phyloP scores from a whole-genome alignment of 495 filamentous ascomycete species.

The Ramalina peruviana region DNA sequence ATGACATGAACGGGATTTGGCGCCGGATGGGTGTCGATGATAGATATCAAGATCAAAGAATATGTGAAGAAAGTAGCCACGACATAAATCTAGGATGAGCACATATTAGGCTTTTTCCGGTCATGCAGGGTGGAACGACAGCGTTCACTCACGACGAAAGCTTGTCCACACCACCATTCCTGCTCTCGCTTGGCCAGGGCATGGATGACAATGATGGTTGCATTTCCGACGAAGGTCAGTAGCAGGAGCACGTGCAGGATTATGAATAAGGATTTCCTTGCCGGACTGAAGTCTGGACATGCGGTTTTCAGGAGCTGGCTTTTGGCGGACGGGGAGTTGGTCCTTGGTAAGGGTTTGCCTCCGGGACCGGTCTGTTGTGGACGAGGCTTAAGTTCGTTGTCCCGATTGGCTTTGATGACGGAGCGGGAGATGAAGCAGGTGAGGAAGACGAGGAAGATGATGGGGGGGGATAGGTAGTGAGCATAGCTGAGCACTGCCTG shows the following conservation, averaged over 20 bases:
- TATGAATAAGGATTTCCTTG: constrained; percentile 54
- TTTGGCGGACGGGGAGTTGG: constrained; percentile 15
- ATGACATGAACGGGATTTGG: constrained; percentile 59
- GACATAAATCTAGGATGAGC: constrained; percentile 55
- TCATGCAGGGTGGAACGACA: not conserved
- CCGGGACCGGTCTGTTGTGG: constrained; percentile 47
- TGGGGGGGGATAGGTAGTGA: constrained; percentile 51
- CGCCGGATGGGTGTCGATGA: constrained; percentile 63
- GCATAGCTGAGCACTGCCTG: constrained; percentile 33
- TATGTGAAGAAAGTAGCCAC: constrained; percentile 67
- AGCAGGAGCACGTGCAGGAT: constrained; percentile 55
- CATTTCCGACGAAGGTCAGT: constrained; percentile 60
- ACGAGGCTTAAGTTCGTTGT: constrained; percentile 21
- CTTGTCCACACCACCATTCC: constrained; percentile 84
- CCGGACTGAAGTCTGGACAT: constrained; percentile 35
- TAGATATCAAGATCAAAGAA: constrained; percentile 56
- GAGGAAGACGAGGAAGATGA: constrained; percentile 55
- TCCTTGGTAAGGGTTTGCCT: constrained; percentile 63
- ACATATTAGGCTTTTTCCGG: not conserved
- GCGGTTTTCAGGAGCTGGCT: constrained; percentile 21
- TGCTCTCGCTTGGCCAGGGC: constrained; percentile 49
- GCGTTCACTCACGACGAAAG: constrained; percentile 54
- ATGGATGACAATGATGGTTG: constrained; percentile 60
- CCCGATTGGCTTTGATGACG: constrained; percentile 30
- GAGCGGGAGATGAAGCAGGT: constrained; percentile 48